Conservation (phyloP, 164 flowering plant species). For the Nymphaea thermarum region DNA sequence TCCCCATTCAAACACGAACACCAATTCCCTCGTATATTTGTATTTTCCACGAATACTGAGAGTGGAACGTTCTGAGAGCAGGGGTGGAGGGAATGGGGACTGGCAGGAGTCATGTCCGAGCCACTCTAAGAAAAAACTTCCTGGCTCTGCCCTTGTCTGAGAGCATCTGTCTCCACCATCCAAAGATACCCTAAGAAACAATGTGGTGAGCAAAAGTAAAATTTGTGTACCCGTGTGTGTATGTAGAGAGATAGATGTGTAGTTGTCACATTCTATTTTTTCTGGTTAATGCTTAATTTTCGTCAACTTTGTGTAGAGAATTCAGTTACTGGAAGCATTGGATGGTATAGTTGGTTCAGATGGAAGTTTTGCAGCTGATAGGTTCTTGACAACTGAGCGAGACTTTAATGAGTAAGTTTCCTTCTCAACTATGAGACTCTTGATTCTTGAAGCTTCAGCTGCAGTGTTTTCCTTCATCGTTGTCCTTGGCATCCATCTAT, state of each 20-base stretch:
- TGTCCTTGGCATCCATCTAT: too few species aligned
- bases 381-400: constrained; percentile 30
- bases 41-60: too few species aligned
- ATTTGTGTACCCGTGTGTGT: neutral
- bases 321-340: constrained; percentile 68
- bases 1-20: too few species aligned
- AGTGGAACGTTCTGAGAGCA: too few species aligned
- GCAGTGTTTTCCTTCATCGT: too few species aligned
- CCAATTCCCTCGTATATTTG: too few species aligned
- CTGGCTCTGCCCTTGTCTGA: neutral
- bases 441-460: too few species aligned
- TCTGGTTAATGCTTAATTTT: neutral
- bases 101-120: too few species aligned
- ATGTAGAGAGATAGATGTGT: neutral
- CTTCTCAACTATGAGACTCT: neutral
- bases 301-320: constrained; percentile 41
- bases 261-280: neutral
- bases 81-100: too few species aligned
- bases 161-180: neutral
- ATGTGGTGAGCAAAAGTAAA: neutral
- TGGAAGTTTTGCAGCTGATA: constrained; percentile 18
- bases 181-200: neutral
- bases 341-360: constrained; percentile 41
- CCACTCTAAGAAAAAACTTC: too few species aligned
- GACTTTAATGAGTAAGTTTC: constrained; percentile 84